These are phyloP conservation scores for Candida ortonii DNA, from an alignment of 805 yeast genomes.

Conservation along the genomic window DNA sequence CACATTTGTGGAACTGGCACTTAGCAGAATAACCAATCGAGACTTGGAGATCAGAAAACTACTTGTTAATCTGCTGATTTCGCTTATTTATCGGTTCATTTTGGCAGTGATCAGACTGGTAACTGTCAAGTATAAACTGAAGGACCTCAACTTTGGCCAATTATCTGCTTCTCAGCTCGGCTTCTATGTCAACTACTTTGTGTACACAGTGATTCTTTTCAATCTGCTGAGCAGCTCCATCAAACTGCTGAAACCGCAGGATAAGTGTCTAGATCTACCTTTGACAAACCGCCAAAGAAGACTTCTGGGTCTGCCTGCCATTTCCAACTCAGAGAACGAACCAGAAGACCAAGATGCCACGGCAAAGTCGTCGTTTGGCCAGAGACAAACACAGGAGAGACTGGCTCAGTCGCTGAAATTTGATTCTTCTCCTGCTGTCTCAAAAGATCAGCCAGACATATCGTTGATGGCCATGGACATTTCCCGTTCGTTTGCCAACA, in stretches of 20 bases:
- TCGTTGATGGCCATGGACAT: slow-evolving; percentile 25
- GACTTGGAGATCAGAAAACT: slow-evolving; percentile 37
- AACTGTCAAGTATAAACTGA: slow-evolving; percentile 14
- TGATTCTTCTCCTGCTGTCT: no score
- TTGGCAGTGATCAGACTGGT: slow-evolving; percentile 24
- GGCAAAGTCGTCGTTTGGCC: no score
- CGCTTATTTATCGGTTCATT: slow-evolving; percentile 32
- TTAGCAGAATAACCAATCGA: slow-evolving; percentile 42
- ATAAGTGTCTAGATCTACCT: slow-evolving; percentile 51
- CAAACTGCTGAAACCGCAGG: slow-evolving; percentile 39
- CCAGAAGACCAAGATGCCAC: slow-evolving; percentile 3
- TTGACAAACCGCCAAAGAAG: slow-evolving; percentile 44
- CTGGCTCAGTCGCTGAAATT: no score
- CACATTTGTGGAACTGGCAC: slow-evolving; percentile 44
- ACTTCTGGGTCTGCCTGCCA: slow-evolving; percentile 40
- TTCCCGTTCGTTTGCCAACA: slow-evolving; percentile 29
- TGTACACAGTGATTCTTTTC: slow-evolving; percentile 27
- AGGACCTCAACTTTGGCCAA: background rate
- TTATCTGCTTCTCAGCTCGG: slow-evolving; percentile 4
- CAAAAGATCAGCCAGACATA: slow-evolving; percentile 15
- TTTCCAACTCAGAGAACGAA: slow-evolving; percentile 1
- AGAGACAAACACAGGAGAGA: no score
- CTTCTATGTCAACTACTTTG: slow-evolving; percentile 17
- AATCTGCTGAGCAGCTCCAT: slow-evolving; percentile 31
- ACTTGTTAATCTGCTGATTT: slow-evolving; percentile 27